Evolutionary conservation across 2,329 filamentous ascomycete species (phyloP).

Genomic region (Setomelanomma holmii): DNA sequence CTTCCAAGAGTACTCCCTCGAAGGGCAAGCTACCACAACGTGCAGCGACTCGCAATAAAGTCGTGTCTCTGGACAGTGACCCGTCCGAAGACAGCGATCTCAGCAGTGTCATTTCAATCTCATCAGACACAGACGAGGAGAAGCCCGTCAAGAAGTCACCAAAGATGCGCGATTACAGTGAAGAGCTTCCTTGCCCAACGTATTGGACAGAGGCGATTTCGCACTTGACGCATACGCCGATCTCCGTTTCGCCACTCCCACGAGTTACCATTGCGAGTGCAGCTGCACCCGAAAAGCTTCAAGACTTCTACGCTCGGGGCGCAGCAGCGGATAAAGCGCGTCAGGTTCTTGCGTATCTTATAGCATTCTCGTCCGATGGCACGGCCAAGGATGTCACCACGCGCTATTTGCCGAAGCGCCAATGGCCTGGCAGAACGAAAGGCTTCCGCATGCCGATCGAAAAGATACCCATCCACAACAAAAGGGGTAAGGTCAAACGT

Average conservation of each 20-base stretch:
- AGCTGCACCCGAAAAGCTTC: constrained; percentile 73
- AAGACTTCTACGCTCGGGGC: constrained; percentile 82
- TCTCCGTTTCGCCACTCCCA: constrained; percentile 77
- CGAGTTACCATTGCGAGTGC: constrained; percentile 59
- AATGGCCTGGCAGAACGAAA: constrained; percentile 89
- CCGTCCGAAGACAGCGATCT: constrained; percentile 54
- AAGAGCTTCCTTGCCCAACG: constrained; percentile 80
- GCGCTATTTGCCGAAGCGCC: constrained; percentile 81
- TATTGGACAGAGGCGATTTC: constrained; percentile 96
- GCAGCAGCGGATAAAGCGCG: constrained; percentile 83
- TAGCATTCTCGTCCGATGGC: constrained; percentile 82
- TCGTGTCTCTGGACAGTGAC: constrained; percentile 14
- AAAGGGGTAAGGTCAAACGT: constrained; percentile 75
- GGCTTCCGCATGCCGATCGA: constrained; percentile 79
- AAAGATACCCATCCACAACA: constrained; percentile 81
- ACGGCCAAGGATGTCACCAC: constrained; percentile 95
- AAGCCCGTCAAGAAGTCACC: constrained; percentile 53
- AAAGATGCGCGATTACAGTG: constrained; percentile 66
- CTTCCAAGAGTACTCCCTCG: not conserved
- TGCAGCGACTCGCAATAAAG: constrained; percentile 7
- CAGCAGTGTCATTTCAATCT: constrained; percentile 52
- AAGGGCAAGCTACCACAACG: constrained; percentile 13
- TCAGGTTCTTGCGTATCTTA: constrained; percentile 87
- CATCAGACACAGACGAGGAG: constrained; percentile 60
- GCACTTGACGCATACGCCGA: constrained; percentile 77